Conservation (phyloP, 2,329 filamentous ascomycete genomes). For the Macrophomina phaseolina region DNA sequence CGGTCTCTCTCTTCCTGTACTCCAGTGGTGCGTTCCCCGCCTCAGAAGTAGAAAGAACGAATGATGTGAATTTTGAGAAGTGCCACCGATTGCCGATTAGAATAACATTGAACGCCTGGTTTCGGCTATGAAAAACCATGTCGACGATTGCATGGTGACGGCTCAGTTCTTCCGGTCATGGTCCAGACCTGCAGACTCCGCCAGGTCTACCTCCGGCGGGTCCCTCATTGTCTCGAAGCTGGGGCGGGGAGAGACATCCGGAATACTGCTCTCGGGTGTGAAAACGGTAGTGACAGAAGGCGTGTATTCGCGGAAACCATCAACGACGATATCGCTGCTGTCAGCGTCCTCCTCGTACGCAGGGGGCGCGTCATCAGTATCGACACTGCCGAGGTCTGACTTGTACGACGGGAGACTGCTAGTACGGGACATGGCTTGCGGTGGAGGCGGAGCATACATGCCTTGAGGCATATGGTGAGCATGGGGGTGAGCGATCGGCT, state of each 20-base stretch:
- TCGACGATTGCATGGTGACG: neutral
- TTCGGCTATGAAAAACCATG: neutral
- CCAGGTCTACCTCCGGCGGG: neutral
- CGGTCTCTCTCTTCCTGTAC: neutral
- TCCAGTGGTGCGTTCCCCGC: neutral
- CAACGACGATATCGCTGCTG: constrained; percentile 45
- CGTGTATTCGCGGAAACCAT: constrained; percentile 50
- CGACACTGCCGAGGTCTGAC: constrained; percentile 40
- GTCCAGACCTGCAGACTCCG: constrained; percentile 10
- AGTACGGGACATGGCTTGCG: constrained; percentile 44
- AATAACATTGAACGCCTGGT: neutral
- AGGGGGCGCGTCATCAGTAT: constrained; percentile 43
- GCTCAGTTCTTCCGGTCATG: constrained; percentile 23
- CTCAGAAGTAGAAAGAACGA: neutral
- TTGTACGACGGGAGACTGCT: constrained; percentile 53
- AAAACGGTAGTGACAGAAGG: constrained; percentile 38
- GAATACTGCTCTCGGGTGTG: constrained; percentile 47
- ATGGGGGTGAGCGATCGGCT: constrained; percentile 29
- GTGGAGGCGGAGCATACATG: constrained; percentile 29
- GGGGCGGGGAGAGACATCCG: constrained; percentile 45
- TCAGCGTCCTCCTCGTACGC: constrained; percentile 50
- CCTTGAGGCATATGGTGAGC: constrained; percentile 31
- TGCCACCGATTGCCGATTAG: neutral
- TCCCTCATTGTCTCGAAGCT: constrained; percentile 43
- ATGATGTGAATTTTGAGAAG: neutral